Evolutionary conservation across 768 basidiomycete genomes (phyloP), one percentile per base, ranked within the genome.

Genomic region (Suillus variegatus): DNA sequence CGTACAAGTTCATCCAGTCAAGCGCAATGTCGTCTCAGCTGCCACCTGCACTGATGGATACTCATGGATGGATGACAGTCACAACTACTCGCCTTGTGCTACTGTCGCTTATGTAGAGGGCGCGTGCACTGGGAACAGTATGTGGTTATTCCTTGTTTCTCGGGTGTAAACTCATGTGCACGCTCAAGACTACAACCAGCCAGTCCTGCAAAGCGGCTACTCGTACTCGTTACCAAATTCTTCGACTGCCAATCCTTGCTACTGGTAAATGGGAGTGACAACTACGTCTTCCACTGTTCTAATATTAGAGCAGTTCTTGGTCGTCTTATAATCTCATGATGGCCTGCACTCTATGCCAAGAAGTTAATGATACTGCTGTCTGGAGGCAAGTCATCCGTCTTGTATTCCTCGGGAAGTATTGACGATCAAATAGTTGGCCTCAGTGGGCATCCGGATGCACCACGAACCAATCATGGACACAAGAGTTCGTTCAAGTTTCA

Each of bases 271-370:
- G 41, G 18, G 12, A 9, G 25, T 16, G 12, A 12, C 41, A 28
- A 25, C 58, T 62, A 14, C 25, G 2, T 35, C 36, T 61, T 6
- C 13, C 22, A 35, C 32, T 47, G 5, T 22, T 5, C 38, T 43
- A 28, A 36, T 64, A 43, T 36, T 1, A 16, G 12, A 6, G 46
- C 41, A 87, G 86, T 56, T 87, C 86, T 1, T 86, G 85, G 85
- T 79, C 82, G 22, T 82, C 81, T 12, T 87, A 87, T 65, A 88
- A 88, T 62, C 74, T 87, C 14, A 72, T 85, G 65, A 81, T 80
- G 69, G 86, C 81, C 9, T 87, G 86, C 61, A 78, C 82, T 10
- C 67, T 78, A 28, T 88, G 86, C 61, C 86, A 88, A 71, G 77
- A 76, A 32, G 20, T 60, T 10, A 68, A 71, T 4, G 43, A 61